Evolutionary conservation across 2,329 filamentous ascomycete genomes (phyloP).

Genomic region (Berkeleyomyces rouxiae): DNA sequence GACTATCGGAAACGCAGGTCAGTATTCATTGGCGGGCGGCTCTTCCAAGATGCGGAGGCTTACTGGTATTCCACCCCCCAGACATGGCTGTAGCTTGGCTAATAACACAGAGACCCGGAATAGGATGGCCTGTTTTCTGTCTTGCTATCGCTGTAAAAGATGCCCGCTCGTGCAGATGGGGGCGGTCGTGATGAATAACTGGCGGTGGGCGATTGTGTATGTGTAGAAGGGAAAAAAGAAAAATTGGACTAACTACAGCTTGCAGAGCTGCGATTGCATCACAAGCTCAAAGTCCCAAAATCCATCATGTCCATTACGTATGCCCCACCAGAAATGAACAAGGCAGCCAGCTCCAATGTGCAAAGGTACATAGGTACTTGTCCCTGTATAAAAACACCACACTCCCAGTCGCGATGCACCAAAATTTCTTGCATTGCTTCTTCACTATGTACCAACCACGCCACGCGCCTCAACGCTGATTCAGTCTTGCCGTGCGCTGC

Average conservation of each 20-base stretch:
- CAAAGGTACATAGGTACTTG: background rate
- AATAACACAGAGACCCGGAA: too few relatives aligned
- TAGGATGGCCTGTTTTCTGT: background rate
- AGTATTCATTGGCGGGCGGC: background rate
- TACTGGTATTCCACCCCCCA: conserved; percentile 86
- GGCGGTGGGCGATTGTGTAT: background rate
- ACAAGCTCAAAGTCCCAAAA: background rate
- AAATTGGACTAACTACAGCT: background rate
- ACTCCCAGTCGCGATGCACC: too few relatives aligned
- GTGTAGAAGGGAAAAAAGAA: background rate
- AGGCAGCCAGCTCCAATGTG: background rate
- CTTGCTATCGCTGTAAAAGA: background rate
- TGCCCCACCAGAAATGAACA: background rate
- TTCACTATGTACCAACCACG: too few relatives aligned
- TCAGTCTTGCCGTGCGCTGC: background rate
- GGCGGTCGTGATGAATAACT: too few relatives aligned
- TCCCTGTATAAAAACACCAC: too few relatives aligned
- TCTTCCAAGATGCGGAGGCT: conserved; percentile 16
- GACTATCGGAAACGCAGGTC: conserved; percentile 29
- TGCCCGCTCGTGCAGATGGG: too few relatives aligned
- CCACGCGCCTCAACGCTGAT: background rate
- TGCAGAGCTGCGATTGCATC: background rate
- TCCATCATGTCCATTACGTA: background rate
- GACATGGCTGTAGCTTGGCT: conserved; percentile 1
- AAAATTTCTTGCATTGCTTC: too few relatives aligned